Evolutionary conservation across 495 filamentous ascomycete genomes (phyloP).

Genomic region (Parmelia sp.): DNA sequence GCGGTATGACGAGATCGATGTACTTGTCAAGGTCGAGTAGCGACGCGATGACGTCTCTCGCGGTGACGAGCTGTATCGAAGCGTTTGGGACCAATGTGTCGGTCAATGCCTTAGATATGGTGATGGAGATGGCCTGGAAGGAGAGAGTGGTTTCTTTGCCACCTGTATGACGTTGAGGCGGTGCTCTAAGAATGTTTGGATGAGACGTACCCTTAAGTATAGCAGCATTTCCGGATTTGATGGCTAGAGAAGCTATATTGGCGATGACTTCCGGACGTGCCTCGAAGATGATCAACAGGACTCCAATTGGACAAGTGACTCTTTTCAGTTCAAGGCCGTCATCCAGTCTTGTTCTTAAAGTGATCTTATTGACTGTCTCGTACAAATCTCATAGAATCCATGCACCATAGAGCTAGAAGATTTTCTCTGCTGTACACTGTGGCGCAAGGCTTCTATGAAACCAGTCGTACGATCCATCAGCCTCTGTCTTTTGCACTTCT

Average conservation of each 20-base stretch:
- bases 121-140: slow-evolving; percentile 79
- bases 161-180: slow-evolving; percentile 40
- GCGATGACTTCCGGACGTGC: slow-evolving; percentile 97
- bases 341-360: slow-evolving; percentile 78
- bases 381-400: slow-evolving; percentile 22
- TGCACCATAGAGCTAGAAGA: background rate
- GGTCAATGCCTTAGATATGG: slow-evolving; percentile 73
- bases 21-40: slow-evolving; percentile 75
- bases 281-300: slow-evolving; percentile 95
- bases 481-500: background rate
- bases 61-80: slow-evolving; percentile 87
- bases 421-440: background rate
- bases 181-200: fast-evolving
- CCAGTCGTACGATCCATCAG: slow-evolving; percentile 23
- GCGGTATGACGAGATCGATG: slow-evolving; percentile 92
- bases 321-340: slow-evolving; percentile 78
- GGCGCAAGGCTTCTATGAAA: slow-evolving; percentile 10
- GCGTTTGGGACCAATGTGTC: slow-evolving; percentile 72
- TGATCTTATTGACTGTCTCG: slow-evolving; percentile 71
- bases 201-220: slow-evolving; percentile 73
- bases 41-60: slow-evolving; percentile 78
- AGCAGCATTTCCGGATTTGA: slow-evolving; percentile 96
- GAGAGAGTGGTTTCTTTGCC: slow-evolving; percentile 94
- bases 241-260: slow-evolving; percentile 92
- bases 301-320: slow-evolving; percentile 89